phyloP scores from a whole-genome alignment of 495 filamentous ascomycete genomes.

The Peziza echinospora region DNA sequence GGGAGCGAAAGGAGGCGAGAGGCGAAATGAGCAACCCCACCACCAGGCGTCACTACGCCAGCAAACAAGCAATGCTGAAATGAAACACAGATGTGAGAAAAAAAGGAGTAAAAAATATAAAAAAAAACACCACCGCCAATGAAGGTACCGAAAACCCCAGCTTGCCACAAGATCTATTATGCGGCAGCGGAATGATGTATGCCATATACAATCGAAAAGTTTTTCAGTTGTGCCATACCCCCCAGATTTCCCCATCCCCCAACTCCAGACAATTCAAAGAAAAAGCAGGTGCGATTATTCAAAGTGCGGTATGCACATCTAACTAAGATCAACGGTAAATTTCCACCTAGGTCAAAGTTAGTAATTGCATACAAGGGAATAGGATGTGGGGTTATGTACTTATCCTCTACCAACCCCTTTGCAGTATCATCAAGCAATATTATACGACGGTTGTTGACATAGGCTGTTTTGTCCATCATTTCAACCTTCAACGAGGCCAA shows the following conservation, averaged over 20 bases:
- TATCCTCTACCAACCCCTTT: conserved; percentile 69
- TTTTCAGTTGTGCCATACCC: background rate
- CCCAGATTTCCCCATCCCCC: background rate
- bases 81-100: too few species aligned
- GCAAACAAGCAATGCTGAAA: too few species aligned
- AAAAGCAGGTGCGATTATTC: background rate
- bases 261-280: background rate
- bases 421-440: conserved; percentile 83
- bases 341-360: too few species aligned
- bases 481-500: conserved; percentile 74
- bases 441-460: conserved; percentile 78
- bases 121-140: background rate
- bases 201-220: background rate
- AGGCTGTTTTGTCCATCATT: conserved; percentile 93
- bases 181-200: background rate
- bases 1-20: too few species aligned
- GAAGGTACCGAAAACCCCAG: background rate
- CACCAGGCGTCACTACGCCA: too few species aligned
- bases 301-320: too few species aligned
- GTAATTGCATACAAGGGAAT: too few species aligned
- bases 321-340: conserved; percentile 16
- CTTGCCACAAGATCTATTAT: background rate
- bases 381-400: too few species aligned
- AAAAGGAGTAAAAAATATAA: background rate
- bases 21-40: too few species aligned